Conservation (phyloP, 2,329 filamentous ascomycete genomes). For the Cadophora malorum region DNA sequence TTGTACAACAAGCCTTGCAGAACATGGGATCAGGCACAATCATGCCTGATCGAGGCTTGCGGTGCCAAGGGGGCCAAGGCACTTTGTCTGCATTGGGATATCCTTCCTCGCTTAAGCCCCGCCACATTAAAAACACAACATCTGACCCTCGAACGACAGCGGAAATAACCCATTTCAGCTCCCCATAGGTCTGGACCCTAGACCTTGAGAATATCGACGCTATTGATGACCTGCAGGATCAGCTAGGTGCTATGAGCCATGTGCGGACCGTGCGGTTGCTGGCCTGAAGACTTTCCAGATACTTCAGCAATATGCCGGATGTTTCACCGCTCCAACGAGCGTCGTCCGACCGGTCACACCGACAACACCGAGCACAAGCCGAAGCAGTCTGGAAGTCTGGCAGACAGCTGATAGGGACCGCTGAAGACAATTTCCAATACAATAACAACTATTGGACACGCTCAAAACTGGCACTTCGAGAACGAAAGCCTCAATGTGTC, state of each 20-base stretch:
- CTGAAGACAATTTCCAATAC: neutral
- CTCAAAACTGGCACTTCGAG: neutral
- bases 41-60: conserved; percentile 1
- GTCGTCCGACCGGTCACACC: neutral
- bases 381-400: neutral
- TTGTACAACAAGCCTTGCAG: too few species aligned
- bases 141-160: neutral
- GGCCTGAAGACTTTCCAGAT: neutral
- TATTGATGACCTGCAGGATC: conserved; percentile 2
- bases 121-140: conserved; percentile 6
- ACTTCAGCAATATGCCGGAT: neutral
- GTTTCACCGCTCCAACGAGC: conserved; percentile 9
- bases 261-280: neutral
- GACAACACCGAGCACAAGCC: neutral
- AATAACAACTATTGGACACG: neutral
- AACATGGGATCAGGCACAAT: conserved; percentile 16
- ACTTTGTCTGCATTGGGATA: neutral
- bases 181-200: neutral
- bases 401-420: neutral
- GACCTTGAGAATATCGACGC: neutral
- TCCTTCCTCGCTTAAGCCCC: neutral
- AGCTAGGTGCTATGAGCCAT: neutral
- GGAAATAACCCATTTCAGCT: neutral
- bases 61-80: neutral
- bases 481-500: conserved; percentile 4